Percentiles rank a stretch among this genome's conserved stretches.
Evolutionary conservation across 371 early-diverging fungal species (phyloP).

Genomic region (Amoeboaphelidium protococcarum): DNA sequence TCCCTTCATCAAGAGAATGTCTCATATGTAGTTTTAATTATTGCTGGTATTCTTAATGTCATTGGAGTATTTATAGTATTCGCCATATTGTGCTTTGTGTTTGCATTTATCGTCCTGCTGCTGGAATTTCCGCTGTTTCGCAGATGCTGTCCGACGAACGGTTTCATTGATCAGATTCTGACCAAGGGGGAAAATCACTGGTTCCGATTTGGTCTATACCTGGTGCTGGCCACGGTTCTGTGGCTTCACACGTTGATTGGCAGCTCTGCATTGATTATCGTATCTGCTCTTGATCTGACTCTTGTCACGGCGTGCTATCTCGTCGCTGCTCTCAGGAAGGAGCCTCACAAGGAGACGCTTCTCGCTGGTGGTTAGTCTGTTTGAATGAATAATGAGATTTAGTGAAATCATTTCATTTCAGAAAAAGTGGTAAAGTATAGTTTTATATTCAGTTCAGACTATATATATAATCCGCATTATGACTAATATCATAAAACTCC

Average conservation of each 20-base stretch:
- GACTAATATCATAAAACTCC: conserved; percentile 3
- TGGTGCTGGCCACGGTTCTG: background rate
- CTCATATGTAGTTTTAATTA: no score
- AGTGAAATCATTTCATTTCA: no score
- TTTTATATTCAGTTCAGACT: no score
- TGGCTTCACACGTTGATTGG: background rate
- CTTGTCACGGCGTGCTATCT: background rate
- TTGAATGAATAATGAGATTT: background rate
- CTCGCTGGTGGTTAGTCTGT: background rate
- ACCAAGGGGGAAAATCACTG: background rate
- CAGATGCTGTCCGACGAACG: background rate
- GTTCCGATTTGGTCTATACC: background rate
- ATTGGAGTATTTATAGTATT: background rate
- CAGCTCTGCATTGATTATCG: background rate
- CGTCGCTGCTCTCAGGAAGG: background rate
- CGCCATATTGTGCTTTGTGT: background rate
- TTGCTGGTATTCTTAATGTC: background rate
- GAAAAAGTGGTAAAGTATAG: no score
- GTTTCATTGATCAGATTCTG: background rate
- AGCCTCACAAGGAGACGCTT: background rate
- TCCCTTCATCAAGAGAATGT: no score
- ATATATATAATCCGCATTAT: background rate
- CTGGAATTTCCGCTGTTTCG: background rate
- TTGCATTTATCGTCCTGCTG: background rate
- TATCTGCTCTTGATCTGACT: background rate